Evolutionary conservation across 306 rosid species (phyloP).

Genomic region (Prunus salicina): DNA sequence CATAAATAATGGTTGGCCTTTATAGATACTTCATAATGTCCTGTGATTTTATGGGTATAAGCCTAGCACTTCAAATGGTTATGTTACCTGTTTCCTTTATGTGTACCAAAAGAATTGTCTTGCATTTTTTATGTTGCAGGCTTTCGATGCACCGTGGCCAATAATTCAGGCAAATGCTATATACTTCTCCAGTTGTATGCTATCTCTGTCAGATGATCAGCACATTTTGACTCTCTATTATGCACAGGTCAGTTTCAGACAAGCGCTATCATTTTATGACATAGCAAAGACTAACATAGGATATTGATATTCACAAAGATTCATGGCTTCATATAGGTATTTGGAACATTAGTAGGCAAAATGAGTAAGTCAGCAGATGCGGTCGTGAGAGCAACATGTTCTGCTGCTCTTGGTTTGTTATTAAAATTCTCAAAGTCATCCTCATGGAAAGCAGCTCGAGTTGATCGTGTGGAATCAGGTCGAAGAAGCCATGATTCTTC

Average conservation of each 20-base stretch:
- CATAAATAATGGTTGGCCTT: neutral
- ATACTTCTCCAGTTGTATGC: constrained; percentile 83
- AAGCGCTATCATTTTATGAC: constrained; percentile 14
- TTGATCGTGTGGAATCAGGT: constrained; percentile 49
- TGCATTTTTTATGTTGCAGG: constrained; percentile 54
- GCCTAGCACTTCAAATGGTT: neutral
- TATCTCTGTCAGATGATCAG: constrained; percentile 66
- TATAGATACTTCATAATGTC: neutral
- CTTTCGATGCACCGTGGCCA: constrained; percentile 97
- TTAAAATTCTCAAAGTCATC: constrained; percentile 63
- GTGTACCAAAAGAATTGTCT: neutral
- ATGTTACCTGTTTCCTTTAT: neutral
- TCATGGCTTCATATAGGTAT: constrained; percentile 52
- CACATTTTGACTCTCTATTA: constrained; percentile 68
- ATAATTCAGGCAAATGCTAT: constrained; percentile 90
- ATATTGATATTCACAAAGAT: constrained; percentile 22
- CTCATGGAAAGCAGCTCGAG: constrained; percentile 52
- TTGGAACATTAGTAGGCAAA: constrained; percentile 70
- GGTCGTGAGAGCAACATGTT: constrained; percentile 84
- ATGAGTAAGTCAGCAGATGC: constrained; percentile 77
- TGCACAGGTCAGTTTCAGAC: constrained; percentile 55
- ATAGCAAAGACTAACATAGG: constrained; percentile 1
- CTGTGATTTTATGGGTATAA: neutral
- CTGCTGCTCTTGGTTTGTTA: constrained; percentile 79
- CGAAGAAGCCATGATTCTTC: constrained; percentile 32